phyloP scores from a whole-genome alignment of 495 filamentous ascomycete genomes.

The Xylaria sp. region DNA sequence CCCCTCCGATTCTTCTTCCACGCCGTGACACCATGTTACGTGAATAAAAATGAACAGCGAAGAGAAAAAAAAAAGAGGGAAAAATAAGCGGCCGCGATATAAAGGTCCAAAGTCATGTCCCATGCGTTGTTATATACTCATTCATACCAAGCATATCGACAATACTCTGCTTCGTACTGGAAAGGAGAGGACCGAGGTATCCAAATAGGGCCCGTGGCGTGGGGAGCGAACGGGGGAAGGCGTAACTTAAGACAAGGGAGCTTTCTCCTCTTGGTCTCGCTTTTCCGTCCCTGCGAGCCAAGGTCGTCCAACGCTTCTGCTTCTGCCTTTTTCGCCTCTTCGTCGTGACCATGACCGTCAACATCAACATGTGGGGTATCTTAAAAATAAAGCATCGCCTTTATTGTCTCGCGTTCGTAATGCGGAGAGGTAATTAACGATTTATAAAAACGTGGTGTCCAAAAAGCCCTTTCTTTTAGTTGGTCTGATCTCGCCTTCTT shows the following conservation, averaged over 20 bases:
- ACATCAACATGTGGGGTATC: slow-evolving; percentile 21
- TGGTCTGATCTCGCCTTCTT: background rate
- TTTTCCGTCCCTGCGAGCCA: background rate
- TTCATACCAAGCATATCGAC: background rate
- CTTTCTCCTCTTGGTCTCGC: background rate
- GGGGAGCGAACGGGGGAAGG: background rate
- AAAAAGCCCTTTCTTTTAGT: background rate
- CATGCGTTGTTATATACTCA: background rate
- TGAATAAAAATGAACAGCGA: background rate
- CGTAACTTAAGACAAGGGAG: background rate
- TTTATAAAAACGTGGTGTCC: background rate
- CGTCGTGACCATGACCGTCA: slow-evolving; percentile 10
- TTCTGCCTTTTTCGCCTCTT: background rate
- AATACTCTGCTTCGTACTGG: background rate
- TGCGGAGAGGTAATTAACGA: slow-evolving; percentile 12
- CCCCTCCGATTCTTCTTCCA: slow-evolving; percentile 6
- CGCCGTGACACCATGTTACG: background rate
- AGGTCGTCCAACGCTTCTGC: slow-evolving; percentile 2
- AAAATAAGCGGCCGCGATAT: background rate
- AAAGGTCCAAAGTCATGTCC: background rate
- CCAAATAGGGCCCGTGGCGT: background rate
- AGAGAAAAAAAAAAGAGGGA: background rate
- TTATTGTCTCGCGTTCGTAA: slow-evolving; percentile 15
- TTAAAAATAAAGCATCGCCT: slow-evolving; percentile 21
- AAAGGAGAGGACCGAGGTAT: background rate